Conservation (phyloP, 2,329 filamentous ascomycete species). For the Pyricularia sp. region DNA sequence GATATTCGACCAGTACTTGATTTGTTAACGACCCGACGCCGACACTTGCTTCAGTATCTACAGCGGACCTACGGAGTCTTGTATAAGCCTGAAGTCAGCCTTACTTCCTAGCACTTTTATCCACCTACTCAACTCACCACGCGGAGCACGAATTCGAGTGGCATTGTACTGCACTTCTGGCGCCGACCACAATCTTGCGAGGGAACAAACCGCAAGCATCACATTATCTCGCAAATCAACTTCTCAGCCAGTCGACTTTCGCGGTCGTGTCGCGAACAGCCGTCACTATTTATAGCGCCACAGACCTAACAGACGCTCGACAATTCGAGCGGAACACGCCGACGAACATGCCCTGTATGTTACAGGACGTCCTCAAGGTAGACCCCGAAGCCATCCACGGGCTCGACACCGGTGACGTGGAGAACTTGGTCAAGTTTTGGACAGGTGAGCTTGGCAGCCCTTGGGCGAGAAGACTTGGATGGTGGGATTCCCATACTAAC, state of each 20-base stretch:
- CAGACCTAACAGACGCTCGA: constrained; percentile 21
- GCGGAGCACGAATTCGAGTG: neutral
- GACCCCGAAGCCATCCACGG: constrained; percentile 89
- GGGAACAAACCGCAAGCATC: neutral
- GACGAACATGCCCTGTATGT: constrained; percentile 66
- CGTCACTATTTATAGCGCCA: constrained; percentile 13
- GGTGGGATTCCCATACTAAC: constrained; percentile 19
- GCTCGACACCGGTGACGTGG: constrained; percentile 85
- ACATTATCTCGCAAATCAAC: neutral
- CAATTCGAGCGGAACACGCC: constrained; percentile 22
- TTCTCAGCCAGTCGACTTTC: constrained; percentile 6
- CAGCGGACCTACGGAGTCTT: neutral
- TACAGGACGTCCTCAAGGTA: constrained; percentile 81
- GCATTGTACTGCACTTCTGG: neutral
- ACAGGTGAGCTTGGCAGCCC: constrained; percentile 55
- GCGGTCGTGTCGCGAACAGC: constrained; percentile 15
- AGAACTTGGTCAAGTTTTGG: constrained; percentile 96
- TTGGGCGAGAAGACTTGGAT: constrained; percentile 6
- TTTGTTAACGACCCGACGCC: neutral
- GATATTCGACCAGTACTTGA: neutral
- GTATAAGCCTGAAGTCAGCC: neutral
- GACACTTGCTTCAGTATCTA: neutral
- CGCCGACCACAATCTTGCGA: neutral
- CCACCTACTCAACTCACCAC: neutral
- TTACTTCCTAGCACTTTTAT: neutral